Base-by-base conservation (phyloP, 1,284 basidiomycete species). In the Ceratobasidium sp. region DNA sequence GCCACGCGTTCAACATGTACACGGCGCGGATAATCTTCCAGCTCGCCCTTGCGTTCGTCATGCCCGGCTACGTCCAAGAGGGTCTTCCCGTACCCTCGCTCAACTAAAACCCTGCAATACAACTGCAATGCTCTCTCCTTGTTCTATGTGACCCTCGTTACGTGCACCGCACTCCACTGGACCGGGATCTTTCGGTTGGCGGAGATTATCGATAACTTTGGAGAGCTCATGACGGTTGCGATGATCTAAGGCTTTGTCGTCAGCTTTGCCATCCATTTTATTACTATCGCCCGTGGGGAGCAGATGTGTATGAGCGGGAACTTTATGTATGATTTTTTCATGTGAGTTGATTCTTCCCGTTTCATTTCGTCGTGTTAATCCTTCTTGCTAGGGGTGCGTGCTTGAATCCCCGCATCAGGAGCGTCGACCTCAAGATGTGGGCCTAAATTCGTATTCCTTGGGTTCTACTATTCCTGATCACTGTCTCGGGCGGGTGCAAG, bases 351-450 rank as follows among this genome's bases (percentile, higher is more conserved):
- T n/a, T 3, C 18, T 54, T 59, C 18, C 35, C 5, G 6, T 20
- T 48, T 50, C 46, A 18, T 5, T 66, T 52, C 44, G 48, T 7
- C 20, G 10, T 10, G 10, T 16, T 67, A 35, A 67, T 33, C 23
- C 48, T 33, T 7, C 7, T 20, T 30, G 16, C 6, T 10, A 67
- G 65, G 65, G 97, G 97, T 65, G 96, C 96, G 48, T 90, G 89
- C 75, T 88, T 99, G 80, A 99, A 99, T 87, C 98, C 98, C 16
- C 92, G 97, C 78, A 90, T 99, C 80, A 96, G 96, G n/a, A 88
- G 89, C 46, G 90, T 99, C 81, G 97, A 99, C 86, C 87, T 99
- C 83, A 99, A 99, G 88, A 99, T 99, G 97, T 99, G 96, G 92
- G 96, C 96, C 38, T 97, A 99, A 85, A 97, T 99, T 78, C 91